Evolutionary conservation across 371 early-diverging fungal species (phyloP).

Genomic region (Zopfochytrium polystomum): DNA sequence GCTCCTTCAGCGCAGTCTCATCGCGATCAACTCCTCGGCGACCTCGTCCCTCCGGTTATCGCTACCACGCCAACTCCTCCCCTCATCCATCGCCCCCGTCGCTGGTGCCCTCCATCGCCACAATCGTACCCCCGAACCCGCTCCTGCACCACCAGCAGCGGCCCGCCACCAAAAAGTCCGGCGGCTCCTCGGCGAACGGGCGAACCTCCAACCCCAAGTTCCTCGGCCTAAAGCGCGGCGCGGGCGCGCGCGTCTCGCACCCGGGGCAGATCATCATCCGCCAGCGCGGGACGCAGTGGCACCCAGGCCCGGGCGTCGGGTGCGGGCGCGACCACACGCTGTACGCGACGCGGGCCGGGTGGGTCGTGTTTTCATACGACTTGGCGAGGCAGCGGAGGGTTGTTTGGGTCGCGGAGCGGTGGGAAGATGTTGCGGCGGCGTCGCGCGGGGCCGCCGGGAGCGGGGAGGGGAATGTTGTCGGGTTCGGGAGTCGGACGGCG

Average conservation of each 20-base stretch:
- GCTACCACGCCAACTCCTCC: too few species aligned
- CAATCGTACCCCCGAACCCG: too few species aligned
- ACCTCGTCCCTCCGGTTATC: too few species aligned
- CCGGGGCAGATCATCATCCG: conserved; percentile 91
- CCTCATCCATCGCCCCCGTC: background rate
- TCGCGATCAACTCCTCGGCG: too few species aligned
- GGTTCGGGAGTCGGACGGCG: conserved; percentile 29
- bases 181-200: conserved; percentile 56
- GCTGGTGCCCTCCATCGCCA: background rate
- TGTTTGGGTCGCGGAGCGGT: conserved; percentile 62
- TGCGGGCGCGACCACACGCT: conserved; percentile 93
- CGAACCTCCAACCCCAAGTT: conserved; percentile 92
- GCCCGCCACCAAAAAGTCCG: background rate
- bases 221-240: conserved; percentile 88
- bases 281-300: conserved; percentile 89
- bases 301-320: conserved; percentile 70
- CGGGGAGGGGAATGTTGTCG: conserved; percentile 31
- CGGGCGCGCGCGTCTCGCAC: conserved; percentile 53
- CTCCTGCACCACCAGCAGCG: too few species aligned
- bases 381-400: conserved; percentile 70
- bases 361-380: conserved; percentile 78
- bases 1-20: too few species aligned
- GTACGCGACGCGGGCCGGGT: conserved; percentile 78
- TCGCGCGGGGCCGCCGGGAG: conserved; percentile 24
- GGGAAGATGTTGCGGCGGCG: conserved; percentile 11